A percentile compares a stretch with the other conserved stretches of the same genome.
phyloP scores from a whole-genome alignment of 805 yeast species.

The Candida easanensis region DNA sequence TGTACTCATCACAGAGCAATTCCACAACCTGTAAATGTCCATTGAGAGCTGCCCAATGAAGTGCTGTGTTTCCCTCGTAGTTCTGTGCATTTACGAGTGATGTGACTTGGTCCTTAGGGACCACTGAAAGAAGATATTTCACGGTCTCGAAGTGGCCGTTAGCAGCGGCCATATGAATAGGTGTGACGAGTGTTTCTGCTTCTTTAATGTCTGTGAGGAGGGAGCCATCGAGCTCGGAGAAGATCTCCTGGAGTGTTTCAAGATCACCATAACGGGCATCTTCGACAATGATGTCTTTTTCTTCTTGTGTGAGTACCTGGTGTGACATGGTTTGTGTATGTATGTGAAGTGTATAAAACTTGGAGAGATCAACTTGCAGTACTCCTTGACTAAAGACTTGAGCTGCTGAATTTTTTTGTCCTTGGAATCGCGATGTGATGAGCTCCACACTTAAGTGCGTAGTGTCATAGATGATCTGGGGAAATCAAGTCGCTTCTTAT shows the following conservation, averaged over 20 bases:
- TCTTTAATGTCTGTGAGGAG: constrained; percentile 51
- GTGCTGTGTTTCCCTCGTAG: constrained; percentile 86
- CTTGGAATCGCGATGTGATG: constrained; percentile 3
- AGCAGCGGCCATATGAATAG: constrained; percentile 94
- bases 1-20: constrained; percentile 65
- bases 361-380: too few species aligned
- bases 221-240: constrained; percentile 51
- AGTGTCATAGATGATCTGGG: too few species aligned
- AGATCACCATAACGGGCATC: constrained; percentile 89
- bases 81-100: constrained; percentile 52
- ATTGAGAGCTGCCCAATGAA: constrained; percentile 94
- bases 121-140: constrained; percentile 50
- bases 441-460: neutral
- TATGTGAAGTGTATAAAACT: too few species aligned
- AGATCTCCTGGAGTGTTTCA: constrained; percentile 66
- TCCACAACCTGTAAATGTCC: constrained; percentile 77
- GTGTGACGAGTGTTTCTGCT: constrained; percentile 62
- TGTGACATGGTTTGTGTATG: constrained; percentile 21
- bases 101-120: constrained; percentile 44
- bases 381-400: too few species aligned
- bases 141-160: constrained; percentile 82
- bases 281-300: constrained; percentile 74
- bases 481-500: too few species aligned
- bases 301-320: constrained; percentile 55
- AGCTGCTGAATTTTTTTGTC: constrained; percentile 2